Base-by-base conservation (phyloP, 1,139 yeast species). In the Pichia sp. region DNA sequence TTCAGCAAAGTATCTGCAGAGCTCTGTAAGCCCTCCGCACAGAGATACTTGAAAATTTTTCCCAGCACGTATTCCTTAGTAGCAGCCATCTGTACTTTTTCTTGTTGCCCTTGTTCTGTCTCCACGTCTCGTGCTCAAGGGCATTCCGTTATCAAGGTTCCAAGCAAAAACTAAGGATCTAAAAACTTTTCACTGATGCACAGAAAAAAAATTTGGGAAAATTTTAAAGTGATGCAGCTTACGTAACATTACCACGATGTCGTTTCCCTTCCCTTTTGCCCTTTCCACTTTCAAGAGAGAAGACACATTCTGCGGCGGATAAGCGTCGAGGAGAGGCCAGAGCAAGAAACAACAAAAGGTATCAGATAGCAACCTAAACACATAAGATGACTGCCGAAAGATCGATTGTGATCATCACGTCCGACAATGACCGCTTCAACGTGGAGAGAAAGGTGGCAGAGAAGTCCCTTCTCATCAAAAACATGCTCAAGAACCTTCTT, bases 401-500 rank as follows among this genome's bases (percentile, higher is more conserved):
- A 58, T 76, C 78, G 64, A 81, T 86, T 53, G 80, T 84, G 2
- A 76, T 87, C 54, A 79, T 84, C 42, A 84, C 92, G 47, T 83
- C 88, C 0, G 95, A 87, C 67, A 86, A 85, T 52, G 92, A 86
- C 66, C 76, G 76, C 62, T 86, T 86, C 69, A 80, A 82, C 7
- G 88, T 85, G 52, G 97, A 89, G 61, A 80, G 83, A 61, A 84
- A 85, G 67, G 93, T 92, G 32, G 97, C 97, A 7, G 96, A 89
- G 69, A 87, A 93, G 70, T 89, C 97, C 7, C 79, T 89, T 41
- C 77, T 93, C 64, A 84, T 95, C 71, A 92, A 90, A 71, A 90
- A 93, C 72, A 87, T 93, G 92, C 79, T 95, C 62, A 87, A 84
- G 64, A 97, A 90, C 72, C 78, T 84, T 73, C 77, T 79, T 60